Evolutionary conservation across 1,284 basidiomycete species (phyloP), one percentile per base, ranked within the genome.

Genomic region (Cryptococcus sp.): DNA sequence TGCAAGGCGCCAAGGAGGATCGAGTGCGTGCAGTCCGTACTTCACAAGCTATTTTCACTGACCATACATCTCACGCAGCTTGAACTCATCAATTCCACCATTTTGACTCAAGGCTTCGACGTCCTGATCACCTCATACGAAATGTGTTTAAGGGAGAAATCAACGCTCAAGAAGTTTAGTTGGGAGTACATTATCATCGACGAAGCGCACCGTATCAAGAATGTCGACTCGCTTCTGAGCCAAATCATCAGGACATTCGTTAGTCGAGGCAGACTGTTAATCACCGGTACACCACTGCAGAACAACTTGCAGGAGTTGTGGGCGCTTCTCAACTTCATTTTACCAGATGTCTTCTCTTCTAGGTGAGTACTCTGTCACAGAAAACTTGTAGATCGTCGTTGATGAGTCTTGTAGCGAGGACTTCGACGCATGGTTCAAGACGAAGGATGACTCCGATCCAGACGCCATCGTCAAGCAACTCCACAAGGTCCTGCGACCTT

Each of bases 131-230:
- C 96, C 0, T 92, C 93, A 0, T 99, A 99, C 80, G 96, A 99
- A 77, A 91, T 99, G 69, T 97, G 93, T 75, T 84, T 99, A 59
- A 91, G 96, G 68, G 96, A 99, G 74, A 93, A 94, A 80, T 84
- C 86, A 25, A 85, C 89, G 0, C 83, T 99, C 66, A 93, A 91
- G 79, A 96, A 95, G 78, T 91, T 98, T 72, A 89, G 89, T 0
- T 99, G 97, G 83, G 92, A 96, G 79, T 99, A 99, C 80, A 98
- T 99, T 77, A 85, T 93, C 67, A 99, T 99, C 72, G 95, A 99
- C 80, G 96, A 99, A 80, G 96, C 95, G 0, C 96, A 99, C 74
- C 89, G 95, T 40, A 99, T 99, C 85, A 99, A 99, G 83, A 99
- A 99, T 70, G 93, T 95, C 69, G 93, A 99, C 75, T 97, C 93